Evolutionary conservation across 2,329 filamentous ascomycete species (phyloP), one percentile per base, ranked within the genome.

Genomic region (Colletotrichum echinochloae): DNA sequence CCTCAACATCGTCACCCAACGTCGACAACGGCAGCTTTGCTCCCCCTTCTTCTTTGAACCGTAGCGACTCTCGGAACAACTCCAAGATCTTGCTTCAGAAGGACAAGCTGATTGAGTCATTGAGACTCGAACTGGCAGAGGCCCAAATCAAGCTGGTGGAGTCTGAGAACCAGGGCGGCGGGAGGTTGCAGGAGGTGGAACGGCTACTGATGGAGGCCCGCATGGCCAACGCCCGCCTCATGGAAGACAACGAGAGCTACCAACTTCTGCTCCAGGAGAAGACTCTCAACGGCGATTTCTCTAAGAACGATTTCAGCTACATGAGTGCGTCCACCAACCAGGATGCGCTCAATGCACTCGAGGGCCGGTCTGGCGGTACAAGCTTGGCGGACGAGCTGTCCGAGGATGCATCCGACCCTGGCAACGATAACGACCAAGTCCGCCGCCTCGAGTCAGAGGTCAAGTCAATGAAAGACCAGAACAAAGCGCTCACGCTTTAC

Each of bases 181-280:
- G 94, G 55, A 91, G 93, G 35, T 84, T 97, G 77, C 92, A 94
- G 74, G 94, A 97, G 80, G 88, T 98, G n/a, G 95, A 98, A 82
- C 92, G 92, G 76, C 89, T 93, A 74, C 88, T 98, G 62, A 90
- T 98, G 82, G 95, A 98, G 78, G 92, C 94, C 48, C 94, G 95
- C 76, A 96, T 98, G 92, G 92, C 94, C 74, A 99, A 98, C 78
- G 96, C 96, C 67, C 90, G 95, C 55, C 85, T 99, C 73, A 96
- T 98, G 93, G 96, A 99, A 82, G 96, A 99, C 81, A 98, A 98
- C 77, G 96, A 99, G 82, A 97, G 94, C 82, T 99, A 97, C 82
- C 95, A 98, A 81, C 88, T 98, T 46, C 89, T 99, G 23, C 89
- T 99, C 30, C 94, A 94, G 78, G 95, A 98, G 81, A 95, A 94